A percentile compares a stretch with the other conserved stretches of the same genome.
phyloP scores from a whole-genome alignment of 2,329 filamentous ascomycete genomes.

The Claviceps sp. region DNA sequence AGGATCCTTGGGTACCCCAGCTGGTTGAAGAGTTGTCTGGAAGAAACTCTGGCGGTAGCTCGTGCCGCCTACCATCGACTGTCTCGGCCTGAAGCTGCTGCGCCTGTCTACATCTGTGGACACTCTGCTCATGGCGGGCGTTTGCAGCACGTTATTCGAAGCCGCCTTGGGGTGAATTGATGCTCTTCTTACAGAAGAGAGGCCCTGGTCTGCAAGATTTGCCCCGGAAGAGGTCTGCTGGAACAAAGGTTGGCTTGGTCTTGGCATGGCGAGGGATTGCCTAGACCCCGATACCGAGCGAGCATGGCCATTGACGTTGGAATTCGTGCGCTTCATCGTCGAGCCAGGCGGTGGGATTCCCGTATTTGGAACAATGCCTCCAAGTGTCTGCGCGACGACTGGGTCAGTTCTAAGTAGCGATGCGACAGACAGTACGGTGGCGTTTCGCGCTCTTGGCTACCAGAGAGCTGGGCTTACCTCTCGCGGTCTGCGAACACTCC shows the following conservation, averaged over 20 bases:
- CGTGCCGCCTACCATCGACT: slow-evolving; percentile 52
- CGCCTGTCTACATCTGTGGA: slow-evolving; percentile 46
- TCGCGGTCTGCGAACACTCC: slow-evolving; percentile 82
- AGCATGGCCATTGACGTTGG: slow-evolving; percentile 55
- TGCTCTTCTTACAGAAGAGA: slow-evolving; percentile 72
- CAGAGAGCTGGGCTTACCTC: slow-evolving; percentile 47
- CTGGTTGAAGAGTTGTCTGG: slow-evolving; percentile 67
- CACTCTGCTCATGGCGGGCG: slow-evolving; percentile 39
- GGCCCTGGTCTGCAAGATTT: slow-evolving; percentile 65
- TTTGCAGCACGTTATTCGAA: slow-evolving; percentile 17
- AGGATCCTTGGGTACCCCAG: slow-evolving; percentile 75
- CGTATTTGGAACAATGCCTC: slow-evolving; percentile 68
- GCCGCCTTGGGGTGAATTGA: slow-evolving; percentile 63
- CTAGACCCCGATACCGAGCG: slow-evolving; percentile 73
- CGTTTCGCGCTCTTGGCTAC: slow-evolving; percentile 2
- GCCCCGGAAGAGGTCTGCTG: slow-evolving; percentile 71
- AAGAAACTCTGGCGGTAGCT: slow-evolving; percentile 81
- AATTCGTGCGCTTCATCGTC: slow-evolving; percentile 85
- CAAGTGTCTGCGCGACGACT: slow-evolving; percentile 54
- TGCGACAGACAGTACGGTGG: slow-evolving; percentile 8
- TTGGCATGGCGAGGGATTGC: slow-evolving; percentile 71
- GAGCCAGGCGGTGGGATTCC: slow-evolving; percentile 83
- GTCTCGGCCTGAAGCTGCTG: slow-evolving; percentile 66
- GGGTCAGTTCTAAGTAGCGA: slow-evolving; percentile 1
- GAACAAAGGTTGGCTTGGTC: slow-evolving; percentile 79